Evolutionary conservation across 257 asterid genomes (phyloP), one percentile per base, ranked within the genome.

Genomic region (Ligustrum vulgare): DNA sequence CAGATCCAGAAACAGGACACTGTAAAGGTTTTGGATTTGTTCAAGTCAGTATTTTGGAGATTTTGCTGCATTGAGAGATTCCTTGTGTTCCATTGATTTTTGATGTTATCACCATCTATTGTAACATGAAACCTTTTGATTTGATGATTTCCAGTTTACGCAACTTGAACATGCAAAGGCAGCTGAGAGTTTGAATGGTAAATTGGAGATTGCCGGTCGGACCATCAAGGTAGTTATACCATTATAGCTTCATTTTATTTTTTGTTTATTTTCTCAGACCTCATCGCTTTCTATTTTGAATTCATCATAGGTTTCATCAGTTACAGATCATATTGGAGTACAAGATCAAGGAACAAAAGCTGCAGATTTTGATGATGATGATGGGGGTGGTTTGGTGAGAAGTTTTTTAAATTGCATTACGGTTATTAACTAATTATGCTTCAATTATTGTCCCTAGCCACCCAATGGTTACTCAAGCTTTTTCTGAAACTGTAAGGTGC

Each of bases 1-100:
- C 96, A 2, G 99, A 95, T 81, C 97, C 99, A 41, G 99, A 95
- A 84, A 91, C 99, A 9, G 99, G 98, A 68, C 98, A 93, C 76
- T 95, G 99, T 92, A 93, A 95, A 89, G 99, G 99, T 78, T 95
- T 95, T 80, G 99, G 99, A 81, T 95, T 95, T 90, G 86, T 95
- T 84, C 99, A 95, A 81, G 99, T 95, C 82, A 25, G 99, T 91
- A 83, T 85, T 80, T 76, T 75, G 66, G 58, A 36, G 51, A 69
- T 22, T 58, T 43, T 37, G 2, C 32, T 36, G 56, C n/a, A 15
- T 45, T 45, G 56, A 45, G 15, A 15, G 56, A 15, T 45, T 45
- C 20, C 2, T 45, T 15, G 56, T 45, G 56, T 45, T 45, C 56
- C 56, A 45, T 45, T 15, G 56, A 15, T 2, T 10, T 28, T 33